Evolutionary conservation across 257 asterid genomes (phyloP), one percentile per base, ranked within the genome.

Genomic region (Leptodermis oblonga): DNA sequence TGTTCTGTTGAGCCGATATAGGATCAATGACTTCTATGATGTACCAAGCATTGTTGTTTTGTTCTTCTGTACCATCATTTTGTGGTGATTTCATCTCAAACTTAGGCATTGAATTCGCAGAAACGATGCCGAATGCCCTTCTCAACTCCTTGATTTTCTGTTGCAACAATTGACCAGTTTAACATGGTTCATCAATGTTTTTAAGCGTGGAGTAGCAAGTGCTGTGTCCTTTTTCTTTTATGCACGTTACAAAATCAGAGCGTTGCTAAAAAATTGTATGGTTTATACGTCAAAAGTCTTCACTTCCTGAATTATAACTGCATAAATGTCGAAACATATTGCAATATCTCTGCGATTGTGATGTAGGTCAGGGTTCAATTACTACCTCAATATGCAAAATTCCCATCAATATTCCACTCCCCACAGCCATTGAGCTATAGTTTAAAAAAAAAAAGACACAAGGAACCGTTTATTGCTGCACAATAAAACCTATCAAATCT

Each of bases 1-100:
- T 41, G 49, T 65, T 3, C 33, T 15, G 4, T 45, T n/a, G 41
- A 12, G 37, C 25, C 13, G 28, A 31, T 11, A 12, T 68, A 54
- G 63, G 48, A 41, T 53, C 22, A 30, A 62, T 14, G 60, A 9
- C n/a, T 65, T 54, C 20, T 17, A 31, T 54, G 56, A 54, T 43
- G 67, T 26, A 30, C 45, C 71, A 43, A 43, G 60, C 65, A 71
- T 28, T 49, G 25, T 64, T 25, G 13, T 14, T 69, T 8, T 10
- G 15, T 30, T 28, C 23, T 18, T 3, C 6, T 28, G 36, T 36
- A 10, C 22, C 39, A 4, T 61, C n/a, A 30, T 48, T 26, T 52
- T n/a, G 71, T 15, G 25, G 30, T 42, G 49, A 13, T 20, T 30
- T 15, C 13, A 15, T 60, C 8, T 65, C 28, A 64, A 28, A 53